Evolutionary conservation across 2,329 filamentous ascomycete species (phyloP).

Genomic region (Ramichloridium luteum): DNA sequence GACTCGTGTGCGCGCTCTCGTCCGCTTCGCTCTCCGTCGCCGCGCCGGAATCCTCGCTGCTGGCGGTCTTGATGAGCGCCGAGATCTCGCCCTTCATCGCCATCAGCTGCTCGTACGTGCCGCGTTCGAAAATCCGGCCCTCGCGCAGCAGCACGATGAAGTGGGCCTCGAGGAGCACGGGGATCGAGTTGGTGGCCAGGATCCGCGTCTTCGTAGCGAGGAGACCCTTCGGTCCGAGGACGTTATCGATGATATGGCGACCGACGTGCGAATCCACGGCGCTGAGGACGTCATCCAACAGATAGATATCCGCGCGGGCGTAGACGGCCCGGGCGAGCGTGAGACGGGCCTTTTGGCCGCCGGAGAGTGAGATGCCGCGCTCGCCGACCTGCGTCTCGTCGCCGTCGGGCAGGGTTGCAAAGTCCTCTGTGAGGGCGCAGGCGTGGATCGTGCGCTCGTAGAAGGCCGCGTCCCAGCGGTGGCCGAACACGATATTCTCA

Average conservation of each 20-base stretch:
- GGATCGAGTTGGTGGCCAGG: constrained; percentile 87
- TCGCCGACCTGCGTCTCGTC: constrained; percentile 96
- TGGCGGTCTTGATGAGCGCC: constrained; percentile 67
- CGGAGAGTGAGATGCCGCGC: constrained; percentile 87
- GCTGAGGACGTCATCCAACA: constrained; percentile 87
- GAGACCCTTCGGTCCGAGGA: constrained; percentile 74
- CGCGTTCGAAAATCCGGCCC: constrained; percentile 70
- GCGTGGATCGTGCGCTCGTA: constrained; percentile 88
- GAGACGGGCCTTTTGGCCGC: constrained; percentile 89
- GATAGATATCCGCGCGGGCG: constrained; percentile 87
- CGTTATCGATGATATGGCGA: constrained; percentile 85
- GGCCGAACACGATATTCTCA: constrained; percentile 94
- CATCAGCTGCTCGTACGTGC: constrained; percentile 81
- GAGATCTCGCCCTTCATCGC: constrained; percentile 88
- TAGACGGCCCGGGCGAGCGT: constrained; percentile 91
- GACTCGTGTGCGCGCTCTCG: constrained; percentile 31
- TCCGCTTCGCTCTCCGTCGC: constrained; percentile 13
- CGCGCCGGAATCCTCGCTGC: constrained; percentile 34
- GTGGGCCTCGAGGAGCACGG: constrained; percentile 78
- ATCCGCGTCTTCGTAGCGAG: constrained; percentile 79
- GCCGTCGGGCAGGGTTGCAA: constrained; percentile 82
- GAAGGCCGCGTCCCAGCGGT: constrained; percentile 84
- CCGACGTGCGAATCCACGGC: constrained; percentile 98
- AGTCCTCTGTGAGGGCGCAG: constrained; percentile 83
- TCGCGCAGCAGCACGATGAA: constrained; percentile 78